A percentile compares a stretch with the other conserved stretches of the same genome.
These are phyloP conservation scores for Gossypium australe DNA, from an alignment of 345 rosid species.

Conservation along the genomic window DNA sequence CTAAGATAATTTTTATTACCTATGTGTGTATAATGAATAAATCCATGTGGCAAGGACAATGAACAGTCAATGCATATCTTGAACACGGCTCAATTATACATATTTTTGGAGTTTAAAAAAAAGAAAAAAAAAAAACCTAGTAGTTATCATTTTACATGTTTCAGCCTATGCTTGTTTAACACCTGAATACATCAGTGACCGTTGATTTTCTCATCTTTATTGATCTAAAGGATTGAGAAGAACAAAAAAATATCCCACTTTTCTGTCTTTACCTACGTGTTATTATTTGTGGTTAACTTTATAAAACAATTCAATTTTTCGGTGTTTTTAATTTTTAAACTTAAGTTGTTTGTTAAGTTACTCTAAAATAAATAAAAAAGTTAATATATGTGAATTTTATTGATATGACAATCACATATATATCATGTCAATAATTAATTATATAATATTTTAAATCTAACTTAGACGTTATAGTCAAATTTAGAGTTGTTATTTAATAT, in stretches of 20 bases:
- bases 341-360: accelerated
- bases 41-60: not conserved
- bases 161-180: not conserved
- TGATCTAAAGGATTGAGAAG: not conserved
- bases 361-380: accelerated
- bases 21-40: not conserved
- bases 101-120: not conserved
- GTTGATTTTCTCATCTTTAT: not conserved
- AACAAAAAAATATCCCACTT: not conserved
- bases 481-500: accelerated
- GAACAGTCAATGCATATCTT: not conserved
- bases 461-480: accelerated
- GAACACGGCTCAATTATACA: no score
- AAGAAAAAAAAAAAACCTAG: not conserved
- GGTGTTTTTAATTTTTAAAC: no score
- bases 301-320: no score
- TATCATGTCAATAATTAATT: no score
- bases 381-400: accelerated
- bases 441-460: accelerated
- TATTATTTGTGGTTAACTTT: not conserved
- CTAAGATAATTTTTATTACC: accelerated
- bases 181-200: not conserved
- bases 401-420: accelerated
- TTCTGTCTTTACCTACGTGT: not conserved
- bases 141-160: conserved; percentile 2